Evolutionary conservation across 305 asterid genomes (phyloP).

Genomic region (Plantago lanceolata): DNA sequence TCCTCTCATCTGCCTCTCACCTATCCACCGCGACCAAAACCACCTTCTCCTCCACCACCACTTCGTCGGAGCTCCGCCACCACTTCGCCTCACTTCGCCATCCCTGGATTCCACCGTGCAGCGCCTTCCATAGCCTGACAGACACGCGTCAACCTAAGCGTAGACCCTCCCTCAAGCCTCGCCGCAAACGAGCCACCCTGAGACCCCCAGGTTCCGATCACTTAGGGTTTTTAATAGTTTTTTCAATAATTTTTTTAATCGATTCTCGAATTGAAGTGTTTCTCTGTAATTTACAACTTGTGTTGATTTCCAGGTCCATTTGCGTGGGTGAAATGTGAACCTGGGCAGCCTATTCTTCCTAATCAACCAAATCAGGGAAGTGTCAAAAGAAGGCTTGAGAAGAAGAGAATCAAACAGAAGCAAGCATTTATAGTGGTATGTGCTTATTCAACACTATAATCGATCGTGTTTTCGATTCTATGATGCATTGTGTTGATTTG

Average conservation of each 20-base stretch:
- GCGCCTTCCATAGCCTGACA: slow-evolving; percentile 61
- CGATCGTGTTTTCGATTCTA: background rate
- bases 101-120: slow-evolving; percentile 46
- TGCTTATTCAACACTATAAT: background rate
- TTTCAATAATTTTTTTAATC: background rate
- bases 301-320: slow-evolving; percentile 49
- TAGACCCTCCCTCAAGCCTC: slow-evolving; percentile 52
- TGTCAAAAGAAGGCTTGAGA: slow-evolving; percentile 76
- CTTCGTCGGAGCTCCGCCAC: slow-evolving; percentile 39
- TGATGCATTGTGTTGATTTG: background rate
- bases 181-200: slow-evolving; percentile 59
- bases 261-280: background rate
- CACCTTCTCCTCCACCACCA: slow-evolving; percentile 30
- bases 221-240: too few species aligned
- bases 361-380: slow-evolving; percentile 90
- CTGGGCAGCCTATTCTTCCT: slow-evolving; percentile 59
- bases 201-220: slow-evolving; percentile 55
- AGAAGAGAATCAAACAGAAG: slow-evolving; percentile 58
- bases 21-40: slow-evolving; percentile 13
- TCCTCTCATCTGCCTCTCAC: slow-evolving; percentile 31
- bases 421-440: slow-evolving; percentile 69
- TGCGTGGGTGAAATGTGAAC: slow-evolving; percentile 63
- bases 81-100: slow-evolving; percentile 30
- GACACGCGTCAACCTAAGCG: slow-evolving; percentile 67
- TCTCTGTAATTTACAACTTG: background rate